Conservation (phyloP, 2,329 filamentous ascomycete genomes). For the Stylonectria norvegica region DNA sequence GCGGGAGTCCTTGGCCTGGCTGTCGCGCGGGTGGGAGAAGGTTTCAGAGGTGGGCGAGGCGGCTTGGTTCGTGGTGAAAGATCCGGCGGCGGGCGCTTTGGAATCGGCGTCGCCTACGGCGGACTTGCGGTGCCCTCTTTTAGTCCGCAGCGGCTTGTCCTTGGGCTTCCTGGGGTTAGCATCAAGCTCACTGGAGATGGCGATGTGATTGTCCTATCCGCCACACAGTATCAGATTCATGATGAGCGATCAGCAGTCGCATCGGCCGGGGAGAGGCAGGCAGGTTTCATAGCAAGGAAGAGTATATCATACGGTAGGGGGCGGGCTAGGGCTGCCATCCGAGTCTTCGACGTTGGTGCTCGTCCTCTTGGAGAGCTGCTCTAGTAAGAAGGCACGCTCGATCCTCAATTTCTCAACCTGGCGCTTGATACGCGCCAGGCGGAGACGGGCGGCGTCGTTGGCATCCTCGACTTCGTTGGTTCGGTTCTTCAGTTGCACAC, state of each 20-base stretch:
- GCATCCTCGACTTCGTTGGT: constrained; percentile 88
- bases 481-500: constrained; percentile 87
- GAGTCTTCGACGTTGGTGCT: constrained; percentile 74
- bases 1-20: constrained; percentile 29
- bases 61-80: constrained; percentile 48
- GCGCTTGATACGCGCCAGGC: constrained; percentile 75
- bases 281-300: constrained; percentile 15
- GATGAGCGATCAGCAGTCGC: constrained; percentile 14
- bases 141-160: constrained; percentile 72
- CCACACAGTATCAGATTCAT: constrained; percentile 35
- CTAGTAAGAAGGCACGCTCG: constrained; percentile 72
- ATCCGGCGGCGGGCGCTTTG: constrained; percentile 37
- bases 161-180: constrained; percentile 57
- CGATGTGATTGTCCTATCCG: constrained; percentile 33
- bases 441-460: constrained; percentile 78
- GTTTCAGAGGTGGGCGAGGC: constrained; percentile 49
- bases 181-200: constrained; percentile 31
- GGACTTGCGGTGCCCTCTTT: constrained; percentile 67
- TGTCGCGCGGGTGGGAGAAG: constrained; percentile 33
- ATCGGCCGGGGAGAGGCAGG: constrained; percentile 5
- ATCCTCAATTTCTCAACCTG: constrained; percentile 90
- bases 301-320: constrained; percentile 62
- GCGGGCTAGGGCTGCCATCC: constrained; percentile 75
- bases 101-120: constrained; percentile 43
- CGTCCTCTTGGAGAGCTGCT: constrained; percentile 70